Conservation (phyloP, 2,329 filamentous ascomycete genomes). For the Ceratocystis lukuohia region DNA sequence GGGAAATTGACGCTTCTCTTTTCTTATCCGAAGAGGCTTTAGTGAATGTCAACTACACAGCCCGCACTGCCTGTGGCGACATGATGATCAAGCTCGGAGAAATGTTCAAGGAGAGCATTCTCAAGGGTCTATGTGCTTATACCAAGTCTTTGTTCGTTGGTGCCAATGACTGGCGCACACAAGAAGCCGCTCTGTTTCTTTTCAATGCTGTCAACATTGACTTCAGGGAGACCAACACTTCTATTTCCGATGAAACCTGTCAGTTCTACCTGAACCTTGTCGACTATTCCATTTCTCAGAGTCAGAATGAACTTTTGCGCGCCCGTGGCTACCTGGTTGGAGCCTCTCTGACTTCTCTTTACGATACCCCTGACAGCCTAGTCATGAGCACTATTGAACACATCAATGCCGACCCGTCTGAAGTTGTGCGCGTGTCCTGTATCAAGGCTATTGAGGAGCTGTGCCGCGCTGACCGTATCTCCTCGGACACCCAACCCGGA, state of each 20-base stretch:
- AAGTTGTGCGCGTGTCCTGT: slow-evolving; percentile 84
- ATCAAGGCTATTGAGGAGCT: slow-evolving; percentile 70
- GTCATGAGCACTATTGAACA: slow-evolving; percentile 62
- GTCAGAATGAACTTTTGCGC: slow-evolving; percentile 62
- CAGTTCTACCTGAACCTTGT: slow-evolving; percentile 69
- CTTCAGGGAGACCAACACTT: slow-evolving; percentile 54
- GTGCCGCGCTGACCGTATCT: slow-evolving; percentile 39
- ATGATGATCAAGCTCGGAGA: slow-evolving; percentile 85
- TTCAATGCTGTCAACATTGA: slow-evolving; percentile 48
- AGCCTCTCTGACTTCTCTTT: slow-evolving; percentile 61
- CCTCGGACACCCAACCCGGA: slow-evolving; percentile 43
- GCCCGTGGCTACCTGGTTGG: slow-evolving; percentile 80
- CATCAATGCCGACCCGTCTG: slow-evolving; percentile 61
- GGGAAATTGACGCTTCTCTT: slow-evolving; percentile 92
- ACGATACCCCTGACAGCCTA: slow-evolving; percentile 48
- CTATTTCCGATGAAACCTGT: slow-evolving; percentile 62
- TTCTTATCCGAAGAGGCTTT: slow-evolving; percentile 92
- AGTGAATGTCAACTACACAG: slow-evolving; percentile 90
- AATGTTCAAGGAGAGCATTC: slow-evolving; percentile 63
- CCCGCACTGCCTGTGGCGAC: slow-evolving; percentile 82
- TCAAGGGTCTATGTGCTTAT: slow-evolving; percentile 67
- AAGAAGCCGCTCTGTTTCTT: slow-evolving; percentile 73
- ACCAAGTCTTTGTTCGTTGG: slow-evolving; percentile 59
- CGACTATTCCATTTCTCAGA: slow-evolving; percentile 56
- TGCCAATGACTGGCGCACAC: slow-evolving; percentile 44